Conservation (phyloP, 441 rosid genomes). For the Brassica hybrid region DNA sequence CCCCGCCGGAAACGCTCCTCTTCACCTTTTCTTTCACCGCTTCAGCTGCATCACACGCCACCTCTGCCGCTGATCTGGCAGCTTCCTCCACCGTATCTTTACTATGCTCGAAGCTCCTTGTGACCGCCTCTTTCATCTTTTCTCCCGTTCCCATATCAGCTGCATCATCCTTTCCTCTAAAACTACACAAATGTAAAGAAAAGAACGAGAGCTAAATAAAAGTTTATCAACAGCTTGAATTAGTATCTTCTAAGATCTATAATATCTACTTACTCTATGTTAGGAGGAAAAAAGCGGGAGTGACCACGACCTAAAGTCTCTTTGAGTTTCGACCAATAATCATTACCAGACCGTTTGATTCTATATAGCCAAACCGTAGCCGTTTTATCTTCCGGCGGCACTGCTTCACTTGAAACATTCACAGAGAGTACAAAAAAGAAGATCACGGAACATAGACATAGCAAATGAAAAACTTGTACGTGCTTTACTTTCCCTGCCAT, state of each 20-base stretch:
- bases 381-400: constrained; percentile 29
- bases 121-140: constrained; percentile 42
- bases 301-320: constrained; percentile 40
- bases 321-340: constrained; percentile 36
- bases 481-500: constrained; percentile 24
- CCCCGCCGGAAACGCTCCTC: constrained; percentile 26
- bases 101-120: constrained; percentile 41
- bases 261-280: constrained; percentile 38
- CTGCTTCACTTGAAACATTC: constrained; percentile 32
- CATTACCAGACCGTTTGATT: constrained; percentile 31
- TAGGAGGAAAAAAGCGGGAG: constrained; percentile 39
- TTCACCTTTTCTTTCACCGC: constrained; percentile 32
- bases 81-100: constrained; percentile 43
- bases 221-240: background rate
- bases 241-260: too few relatives aligned
- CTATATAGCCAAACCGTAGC: constrained; percentile 33
- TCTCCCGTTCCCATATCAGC: constrained; percentile 28
- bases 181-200: constrained; percentile 15
- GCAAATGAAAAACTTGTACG: background rate
- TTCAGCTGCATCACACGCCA: constrained; percentile 25
- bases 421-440: constrained; percentile 20
- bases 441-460: constrained; percentile 18
- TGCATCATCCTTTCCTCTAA: constrained; percentile 37
- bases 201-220: too few relatives aligned
- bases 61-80: constrained; percentile 45